phyloP scores from a whole-genome alignment of 495 filamentous ascomycete genomes.

The Aspergillus sparsus region DNA sequence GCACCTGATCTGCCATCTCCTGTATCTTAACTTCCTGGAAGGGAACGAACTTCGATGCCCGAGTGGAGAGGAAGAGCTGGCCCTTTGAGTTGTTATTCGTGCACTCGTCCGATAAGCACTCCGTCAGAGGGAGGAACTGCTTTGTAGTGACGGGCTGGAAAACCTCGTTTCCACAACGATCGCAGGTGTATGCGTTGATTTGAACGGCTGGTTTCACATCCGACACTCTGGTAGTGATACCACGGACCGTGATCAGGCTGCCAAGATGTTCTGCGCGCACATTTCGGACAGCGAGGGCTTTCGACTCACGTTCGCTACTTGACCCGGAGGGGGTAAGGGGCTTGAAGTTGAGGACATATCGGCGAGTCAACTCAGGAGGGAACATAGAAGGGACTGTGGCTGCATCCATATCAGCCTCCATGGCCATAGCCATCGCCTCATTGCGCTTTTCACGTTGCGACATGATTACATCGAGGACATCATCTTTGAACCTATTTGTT shows the following conservation, averaged over 20 bases:
- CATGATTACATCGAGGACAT: conserved; percentile 96
- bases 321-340: conserved; percentile 72
- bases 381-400: conserved; percentile 61
- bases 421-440: conserved; percentile 64
- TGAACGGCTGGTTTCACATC: conserved; percentile 97
- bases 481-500: conserved; percentile 78
- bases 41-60: conserved; percentile 93
- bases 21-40: conserved; percentile 99
- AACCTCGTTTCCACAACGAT: conserved; percentile 93
- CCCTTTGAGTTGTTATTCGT: conserved; percentile 87
- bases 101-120: conserved; percentile 87
- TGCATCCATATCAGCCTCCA: conserved; percentile 67
- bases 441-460: conserved; percentile 87
- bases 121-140: conserved; percentile 80
- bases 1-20: conserved; percentile 97
- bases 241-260: conserved; percentile 88
- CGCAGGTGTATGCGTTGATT: conserved; percentile 96
- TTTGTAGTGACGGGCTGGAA: conserved; percentile 95
- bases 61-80: conserved; percentile 86
- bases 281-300: conserved; percentile 90
- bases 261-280: conserved; percentile 91
- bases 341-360: conserved; percentile 95
- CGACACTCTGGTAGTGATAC: conserved; percentile 91
- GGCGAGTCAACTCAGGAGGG: conserved; percentile 85
- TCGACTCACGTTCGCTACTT: conserved; percentile 60